Base-by-base conservation (phyloP, 768 basidiomycete species). In the Pholiota molesta region DNA sequence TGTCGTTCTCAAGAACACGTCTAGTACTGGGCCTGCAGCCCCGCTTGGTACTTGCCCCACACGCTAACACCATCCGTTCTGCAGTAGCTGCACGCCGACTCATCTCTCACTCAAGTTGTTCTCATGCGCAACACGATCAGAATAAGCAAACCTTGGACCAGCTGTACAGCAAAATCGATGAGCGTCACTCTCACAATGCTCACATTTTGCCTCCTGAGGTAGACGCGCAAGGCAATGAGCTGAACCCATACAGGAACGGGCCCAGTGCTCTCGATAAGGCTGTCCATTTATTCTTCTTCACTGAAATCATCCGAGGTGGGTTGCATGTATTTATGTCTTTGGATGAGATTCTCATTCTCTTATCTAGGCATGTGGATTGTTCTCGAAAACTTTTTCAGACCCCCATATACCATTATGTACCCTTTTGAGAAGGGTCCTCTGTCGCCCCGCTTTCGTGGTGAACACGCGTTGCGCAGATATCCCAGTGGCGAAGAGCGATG, bases 401-500 rank as follows among this genome's bases (percentile, higher is more conserved):
- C 93, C 29, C 97, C 97, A 28, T 99, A 99, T 77, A 99, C 97
- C 33, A 98, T 98, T 81, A 95, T 91, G 90, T 95, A 95, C 74
- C 96, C 95, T 4, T 97, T 95, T 68, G 97, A 99, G 80, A 99
- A 99, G 75, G 97, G 97, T 35, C 97, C 97, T 23, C 78, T 99
- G 52, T 97, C 95, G 29, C 95, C 97, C 53, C 93, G 97, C 63
- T 99, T 99, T 83, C 90, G 97, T 71, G 97, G 97, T 52, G 97
- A 99, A 76, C 97, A 99, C 76, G 97, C 97, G 31, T 79, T 99
- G 63, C 88, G 97, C 62, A 81, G 97, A 68, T 99, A 99, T 76
- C 95, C 97, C 14, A 96, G 90, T 65, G 97, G 97, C 23, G 97
- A 99, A 79, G 97, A 99, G 75, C 88, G 97, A 49, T 99, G 97